phyloP scores from a whole-genome alignment of 2,329 filamentous ascomycete genomes.

The Colletotrichum sp. region DNA sequence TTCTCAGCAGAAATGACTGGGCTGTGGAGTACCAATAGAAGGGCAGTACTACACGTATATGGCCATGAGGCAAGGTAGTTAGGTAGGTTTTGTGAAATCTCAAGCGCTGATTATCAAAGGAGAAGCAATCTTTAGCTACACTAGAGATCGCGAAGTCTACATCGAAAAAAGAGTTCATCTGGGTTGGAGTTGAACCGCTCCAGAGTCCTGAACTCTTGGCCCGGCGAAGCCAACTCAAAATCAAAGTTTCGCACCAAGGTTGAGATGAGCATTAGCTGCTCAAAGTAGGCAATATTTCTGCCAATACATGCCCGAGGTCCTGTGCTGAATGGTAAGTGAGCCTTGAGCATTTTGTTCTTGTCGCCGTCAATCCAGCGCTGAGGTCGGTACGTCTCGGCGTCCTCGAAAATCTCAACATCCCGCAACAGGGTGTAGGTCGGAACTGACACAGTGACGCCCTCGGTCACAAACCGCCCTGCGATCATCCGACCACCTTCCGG shows the following conservation, averaged over 20 bases:
- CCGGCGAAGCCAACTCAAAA: background rate
- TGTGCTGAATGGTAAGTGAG: background rate
- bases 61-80: background rate
- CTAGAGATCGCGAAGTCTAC: background rate
- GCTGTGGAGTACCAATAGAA: background rate
- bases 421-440: background rate
- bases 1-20: background rate
- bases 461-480: background rate
- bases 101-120: rapidly evolving
- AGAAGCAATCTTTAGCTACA: rapidly evolving
- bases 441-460: background rate
- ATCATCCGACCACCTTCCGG: background rate
- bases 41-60: background rate
- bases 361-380: background rate
- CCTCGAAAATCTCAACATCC: background rate
- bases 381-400: background rate
- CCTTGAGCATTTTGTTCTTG: background rate
- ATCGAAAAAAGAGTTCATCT: background rate
- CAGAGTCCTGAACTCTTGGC: background rate
- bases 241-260: background rate
- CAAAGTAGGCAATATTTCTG: background rate
- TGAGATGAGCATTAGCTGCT: background rate
- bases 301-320: background rate
- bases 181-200: background rate
- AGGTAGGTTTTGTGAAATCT: background rate